Percentiles rank a stretch among this genome's conserved stretches.
Conservation (phyloP, 495 filamentous ascomycete species). For the Podospora fimiseda region DNA sequence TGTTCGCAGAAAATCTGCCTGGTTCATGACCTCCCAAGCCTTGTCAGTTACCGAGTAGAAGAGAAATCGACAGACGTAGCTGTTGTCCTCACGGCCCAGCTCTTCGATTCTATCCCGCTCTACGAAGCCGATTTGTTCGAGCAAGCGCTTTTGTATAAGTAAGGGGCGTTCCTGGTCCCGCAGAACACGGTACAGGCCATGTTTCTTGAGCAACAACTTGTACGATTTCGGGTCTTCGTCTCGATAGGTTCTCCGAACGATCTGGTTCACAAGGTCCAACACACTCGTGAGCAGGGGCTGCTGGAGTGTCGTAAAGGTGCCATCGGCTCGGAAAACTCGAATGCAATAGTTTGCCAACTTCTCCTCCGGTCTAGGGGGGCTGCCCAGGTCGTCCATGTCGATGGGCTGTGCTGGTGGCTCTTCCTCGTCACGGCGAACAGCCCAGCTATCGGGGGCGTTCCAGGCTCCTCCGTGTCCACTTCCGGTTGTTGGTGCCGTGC, state of each 20-base stretch:
- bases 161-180: constrained; percentile 73
- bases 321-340: constrained; percentile 89
- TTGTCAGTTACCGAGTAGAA: constrained; percentile 84
- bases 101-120: constrained; percentile 83
- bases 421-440: constrained; percentile 67
- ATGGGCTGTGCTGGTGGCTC: constrained; percentile 35
- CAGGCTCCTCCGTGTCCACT: constrained; percentile 52
- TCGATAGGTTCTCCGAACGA: constrained; percentile 86
- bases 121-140: constrained; percentile 92
- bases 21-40: constrained; percentile 59
- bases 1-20: constrained; percentile 71
- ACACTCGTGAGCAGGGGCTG: constrained; percentile 75
- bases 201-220: constrained; percentile 89
- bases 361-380: constrained; percentile 55
- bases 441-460: constrained; percentile 93
- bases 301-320: constrained; percentile 87
- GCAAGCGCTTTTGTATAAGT: constrained; percentile 82
- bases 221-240: constrained; percentile 88
- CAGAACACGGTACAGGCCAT: constrained; percentile 80
- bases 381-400: constrained; percentile 58
- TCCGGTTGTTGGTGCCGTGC: constrained; percentile 28
- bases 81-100: constrained; percentile 95
- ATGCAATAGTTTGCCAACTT: constrained; percentile 74
- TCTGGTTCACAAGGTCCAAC: constrained; percentile 69
- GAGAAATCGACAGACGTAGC: constrained; percentile 90